phyloP scores from a whole-genome alignment of 805 yeast species.

The Suhomyces canberraensis region DNA sequence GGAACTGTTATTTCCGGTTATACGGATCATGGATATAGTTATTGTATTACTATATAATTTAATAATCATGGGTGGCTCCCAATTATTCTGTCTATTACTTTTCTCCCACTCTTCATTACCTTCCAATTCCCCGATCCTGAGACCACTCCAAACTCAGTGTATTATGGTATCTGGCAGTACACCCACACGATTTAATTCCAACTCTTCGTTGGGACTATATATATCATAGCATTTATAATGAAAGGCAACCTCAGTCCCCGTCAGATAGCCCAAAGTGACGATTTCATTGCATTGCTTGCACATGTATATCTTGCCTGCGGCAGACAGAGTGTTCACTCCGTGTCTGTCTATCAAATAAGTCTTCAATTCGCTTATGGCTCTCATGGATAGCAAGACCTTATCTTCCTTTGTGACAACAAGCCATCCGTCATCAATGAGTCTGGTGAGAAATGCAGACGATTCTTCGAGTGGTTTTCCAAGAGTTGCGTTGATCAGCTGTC shows the following conservation, averaged over 20 bases:
- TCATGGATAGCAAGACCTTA: conserved; percentile 36
- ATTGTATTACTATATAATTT: no score
- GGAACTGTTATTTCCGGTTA: no score
- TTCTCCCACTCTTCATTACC: no score
- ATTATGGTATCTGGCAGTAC: neutral
- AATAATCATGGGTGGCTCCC: no score
- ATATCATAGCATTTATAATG: conserved; percentile 48
- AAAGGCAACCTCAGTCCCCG: conserved; percentile 31
- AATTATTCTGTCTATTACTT: no score
- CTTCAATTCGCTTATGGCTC: conserved; percentile 47
- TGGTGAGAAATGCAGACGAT: conserved; percentile 35
- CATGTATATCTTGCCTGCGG: conserved; percentile 35
- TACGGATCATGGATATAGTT: no score
- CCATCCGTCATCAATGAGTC: conserved; percentile 54
- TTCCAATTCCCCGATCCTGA: no score
- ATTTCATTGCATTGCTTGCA: conserved; percentile 54
- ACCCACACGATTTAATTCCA: neutral
- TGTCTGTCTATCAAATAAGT: conserved; percentile 42
- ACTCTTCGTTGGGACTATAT: conserved; percentile 13
- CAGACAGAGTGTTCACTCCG: conserved; percentile 23
- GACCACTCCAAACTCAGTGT: no score
- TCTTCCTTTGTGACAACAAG: conserved; percentile 30
- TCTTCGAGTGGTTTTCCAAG: conserved; percentile 32
- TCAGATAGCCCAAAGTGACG: conserved; percentile 49
- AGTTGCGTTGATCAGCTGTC: conserved; percentile 23